Evolutionary conservation across 2,329 filamentous ascomycete genomes (phyloP).

Genomic region (Aspergillus novoparasiticus): DNA sequence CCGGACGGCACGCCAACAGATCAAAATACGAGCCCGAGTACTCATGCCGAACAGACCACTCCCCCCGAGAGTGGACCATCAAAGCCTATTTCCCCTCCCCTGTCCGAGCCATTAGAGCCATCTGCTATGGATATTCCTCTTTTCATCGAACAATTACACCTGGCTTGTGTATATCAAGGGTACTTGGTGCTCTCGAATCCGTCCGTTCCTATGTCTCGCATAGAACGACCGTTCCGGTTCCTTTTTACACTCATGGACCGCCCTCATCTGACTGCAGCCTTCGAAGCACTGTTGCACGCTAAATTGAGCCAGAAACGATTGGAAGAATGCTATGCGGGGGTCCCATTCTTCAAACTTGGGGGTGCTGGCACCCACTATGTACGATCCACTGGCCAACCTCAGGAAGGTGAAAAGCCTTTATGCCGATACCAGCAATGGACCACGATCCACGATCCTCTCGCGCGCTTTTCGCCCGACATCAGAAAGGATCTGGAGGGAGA

Average conservation of each 20-base stretch:
- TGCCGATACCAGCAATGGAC: constrained; percentile 13
- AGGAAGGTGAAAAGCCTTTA: constrained; percentile 7
- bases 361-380: constrained; percentile 29
- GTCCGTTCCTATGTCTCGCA: constrained; percentile 15
- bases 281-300: constrained; percentile 21
- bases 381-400: constrained; percentile 2
- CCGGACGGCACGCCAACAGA: neutral
- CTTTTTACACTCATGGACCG: constrained; percentile 25
- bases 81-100: neutral
- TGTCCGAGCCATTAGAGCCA: constrained; percentile 3
- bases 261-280: constrained; percentile 17
- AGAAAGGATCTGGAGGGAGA: constrained; percentile 23
- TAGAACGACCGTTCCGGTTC: constrained; percentile 26
- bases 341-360: constrained; percentile 29
- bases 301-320: constrained; percentile 18
- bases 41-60: neutral
- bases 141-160: constrained; percentile 23
- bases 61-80: neutral
- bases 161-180: constrained; percentile 23
- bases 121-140: constrained; percentile 20
- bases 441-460: constrained; percentile 18
- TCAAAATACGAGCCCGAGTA: neutral
- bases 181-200: constrained; percentile 20
- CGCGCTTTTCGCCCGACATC: constrained; percentile 15
- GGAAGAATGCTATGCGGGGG: constrained; percentile 22